Conservation (phyloP, 441 rosid species). For the Macaranga tanarius region DNA sequence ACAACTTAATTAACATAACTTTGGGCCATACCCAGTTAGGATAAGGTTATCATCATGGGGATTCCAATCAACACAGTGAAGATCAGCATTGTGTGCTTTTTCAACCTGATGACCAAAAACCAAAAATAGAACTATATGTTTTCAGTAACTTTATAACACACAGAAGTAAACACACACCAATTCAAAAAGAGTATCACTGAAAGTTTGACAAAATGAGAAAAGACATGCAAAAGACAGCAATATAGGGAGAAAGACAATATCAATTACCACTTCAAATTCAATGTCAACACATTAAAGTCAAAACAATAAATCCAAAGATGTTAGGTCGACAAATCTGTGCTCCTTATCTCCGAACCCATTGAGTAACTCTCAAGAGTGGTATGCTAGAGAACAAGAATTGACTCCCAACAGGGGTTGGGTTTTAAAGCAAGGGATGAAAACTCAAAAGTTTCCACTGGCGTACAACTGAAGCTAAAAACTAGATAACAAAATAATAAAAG, state of each 20-base stretch:
- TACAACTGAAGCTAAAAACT: not conserved
- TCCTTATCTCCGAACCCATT: not conserved
- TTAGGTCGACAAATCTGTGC: not conserved
- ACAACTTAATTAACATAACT: conserved; percentile 9
- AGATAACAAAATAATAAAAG: not conserved
- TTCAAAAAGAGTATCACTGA: not conserved
- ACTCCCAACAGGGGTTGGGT: not conserved
- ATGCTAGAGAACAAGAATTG: not conserved
- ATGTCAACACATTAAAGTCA: too few species aligned
- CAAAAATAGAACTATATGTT: not conserved
- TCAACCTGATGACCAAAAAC: conserved; percentile 60
- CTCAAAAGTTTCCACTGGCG: not conserved
- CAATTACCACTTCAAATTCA: not conserved
- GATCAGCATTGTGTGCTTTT: conserved; percentile 93
- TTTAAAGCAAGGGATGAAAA: not conserved
- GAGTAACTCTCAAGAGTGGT: not conserved
- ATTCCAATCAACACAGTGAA: conserved; percentile 98
- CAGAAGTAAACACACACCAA: not conserved
- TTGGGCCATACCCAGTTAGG: conserved; percentile 69
- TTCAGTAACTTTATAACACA: too few species aligned
- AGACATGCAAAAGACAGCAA: not conserved
- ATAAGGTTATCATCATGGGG: conserved; percentile 84
- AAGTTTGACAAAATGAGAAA: not conserved
- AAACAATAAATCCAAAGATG: not conserved
- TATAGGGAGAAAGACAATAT: not conserved